Percentiles rank a stretch among this genome's conserved stretches.
These are phyloP conservation scores for Botryotinia calthae DNA, from an alignment of 2,329 filamentous ascomycete species.

Conservation along the genomic window DNA sequence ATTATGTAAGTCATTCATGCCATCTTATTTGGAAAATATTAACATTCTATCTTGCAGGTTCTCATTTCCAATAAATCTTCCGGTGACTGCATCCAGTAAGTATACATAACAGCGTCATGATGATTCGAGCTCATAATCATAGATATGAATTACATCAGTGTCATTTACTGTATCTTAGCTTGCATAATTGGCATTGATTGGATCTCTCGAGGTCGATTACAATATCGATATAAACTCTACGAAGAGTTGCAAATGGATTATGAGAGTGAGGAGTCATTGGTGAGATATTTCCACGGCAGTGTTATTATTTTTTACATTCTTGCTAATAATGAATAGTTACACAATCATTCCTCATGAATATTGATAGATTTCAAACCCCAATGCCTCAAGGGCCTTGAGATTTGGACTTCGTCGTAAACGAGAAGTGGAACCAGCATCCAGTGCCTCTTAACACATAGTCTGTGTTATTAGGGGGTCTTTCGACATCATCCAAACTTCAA, in stretches of 20 bases:
- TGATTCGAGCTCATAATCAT: neutral
- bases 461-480: neutral
- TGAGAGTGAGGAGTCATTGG: conserved; percentile 12
- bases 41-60: conserved; percentile 5
- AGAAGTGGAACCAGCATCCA: neutral
- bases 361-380: neutral
- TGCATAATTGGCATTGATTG: conserved; percentile 8
- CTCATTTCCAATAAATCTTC: conserved; percentile 17
- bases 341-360: neutral
- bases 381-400: neutral
- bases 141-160: conserved; percentile 21
- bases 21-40: neutral
- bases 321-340: neutral
- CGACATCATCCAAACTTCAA: neutral
- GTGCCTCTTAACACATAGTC: neutral
- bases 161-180: conserved; percentile 13
- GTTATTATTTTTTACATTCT: neutral
- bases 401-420: neutral
- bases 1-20: conserved; percentile 46
- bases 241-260: neutral
- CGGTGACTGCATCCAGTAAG: conserved; percentile 18
- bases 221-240: conserved; percentile 9
- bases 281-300: neutral
- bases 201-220: conserved; percentile 10
- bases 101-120: neutral